A percentile compares a stretch with the other conserved stretches of the same genome.
These are phyloP conservation scores for Russula sp. DNA, from an alignment of 768 basidiomycete species.

Conservation along the genomic window DNA sequence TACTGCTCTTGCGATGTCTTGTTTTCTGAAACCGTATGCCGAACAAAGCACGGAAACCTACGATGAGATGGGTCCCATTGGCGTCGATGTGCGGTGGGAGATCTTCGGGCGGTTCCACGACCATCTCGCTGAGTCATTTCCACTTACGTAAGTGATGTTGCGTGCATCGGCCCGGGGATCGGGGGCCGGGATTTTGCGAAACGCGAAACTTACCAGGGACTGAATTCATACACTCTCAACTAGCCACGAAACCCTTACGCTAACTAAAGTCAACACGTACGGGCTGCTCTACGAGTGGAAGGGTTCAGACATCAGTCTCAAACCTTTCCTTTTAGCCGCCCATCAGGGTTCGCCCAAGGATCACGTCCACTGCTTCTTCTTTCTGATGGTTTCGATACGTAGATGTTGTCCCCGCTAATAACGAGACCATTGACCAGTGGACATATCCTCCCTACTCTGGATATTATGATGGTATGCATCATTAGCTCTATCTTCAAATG, in stretches of 20 bases:
- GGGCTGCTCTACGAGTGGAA: constrained; percentile 58
- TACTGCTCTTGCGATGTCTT: not conserved
- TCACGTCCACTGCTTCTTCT: constrained; percentile 24
- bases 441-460: constrained; percentile 59
- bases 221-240: too few species aligned
- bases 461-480: constrained; percentile 43
- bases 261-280: constrained; percentile 56
- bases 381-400: not conserved
- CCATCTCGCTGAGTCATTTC: constrained; percentile 48
- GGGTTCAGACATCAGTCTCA: constrained; percentile 43
- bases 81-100: constrained; percentile 43
- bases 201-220: too few species aligned
- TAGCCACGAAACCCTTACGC: constrained; percentile 44
- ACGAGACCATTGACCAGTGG: constrained; percentile 52
- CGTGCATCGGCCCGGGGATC: too few species aligned
- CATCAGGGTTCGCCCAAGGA: constrained; percentile 40
- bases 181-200: too few species aligned
- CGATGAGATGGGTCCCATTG: constrained; percentile 44
- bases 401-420: constrained; percentile 69
- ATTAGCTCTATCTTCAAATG: not conserved
- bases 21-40: not conserved
- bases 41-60: constrained; percentile 44
- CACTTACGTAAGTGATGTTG: constrained; percentile 43
- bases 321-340: constrained; percentile 49
- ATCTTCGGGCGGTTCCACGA: constrained; percentile 36